Evolutionary conservation across 306 rosid species (phyloP).

Genomic region (Acmispon strigosus): DNA sequence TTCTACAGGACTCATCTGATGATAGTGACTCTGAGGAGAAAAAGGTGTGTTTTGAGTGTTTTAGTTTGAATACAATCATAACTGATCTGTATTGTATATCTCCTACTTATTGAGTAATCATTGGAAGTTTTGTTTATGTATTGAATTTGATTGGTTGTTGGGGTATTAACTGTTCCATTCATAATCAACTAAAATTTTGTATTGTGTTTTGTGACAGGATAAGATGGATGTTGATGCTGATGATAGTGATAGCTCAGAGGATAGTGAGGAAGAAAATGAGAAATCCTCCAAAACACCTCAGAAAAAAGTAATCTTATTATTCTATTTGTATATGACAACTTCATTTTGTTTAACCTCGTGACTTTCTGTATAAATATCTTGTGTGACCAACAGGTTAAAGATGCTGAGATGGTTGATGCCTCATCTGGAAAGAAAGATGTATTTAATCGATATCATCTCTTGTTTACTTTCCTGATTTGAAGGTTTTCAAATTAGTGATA

Average conservation of each 20-base stretch:
- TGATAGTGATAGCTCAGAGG: constrained; percentile 30
- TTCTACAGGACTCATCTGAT: constrained; percentile 6
- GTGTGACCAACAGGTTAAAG: constrained; percentile 30
- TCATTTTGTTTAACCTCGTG: neutral
- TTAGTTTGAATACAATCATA: neutral
- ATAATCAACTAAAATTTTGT: neutral
- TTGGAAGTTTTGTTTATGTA: no score
- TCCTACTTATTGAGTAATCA: no score
- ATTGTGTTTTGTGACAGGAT: constrained; percentile 7
- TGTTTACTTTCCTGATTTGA: neutral
- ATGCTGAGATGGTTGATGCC: constrained; percentile 64
- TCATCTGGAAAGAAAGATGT: constrained; percentile 47
- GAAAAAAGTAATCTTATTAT: constrained; percentile 28
- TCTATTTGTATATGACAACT: neutral
- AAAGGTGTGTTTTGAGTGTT: neutral
- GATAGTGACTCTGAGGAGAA: constrained; percentile 3
- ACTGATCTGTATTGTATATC: no score
- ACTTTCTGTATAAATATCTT: neutral
- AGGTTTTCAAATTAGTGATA: neutral
- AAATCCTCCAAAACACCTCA: constrained; percentile 39
- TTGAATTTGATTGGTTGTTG: no score
- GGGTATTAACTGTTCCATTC: no score
- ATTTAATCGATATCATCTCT: neutral
- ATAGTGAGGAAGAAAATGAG: constrained; percentile 33
- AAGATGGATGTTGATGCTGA: constrained; percentile 44